Conservation (phyloP, 2,329 filamentous ascomycete genomes). For the Venturia asperata region DNA sequence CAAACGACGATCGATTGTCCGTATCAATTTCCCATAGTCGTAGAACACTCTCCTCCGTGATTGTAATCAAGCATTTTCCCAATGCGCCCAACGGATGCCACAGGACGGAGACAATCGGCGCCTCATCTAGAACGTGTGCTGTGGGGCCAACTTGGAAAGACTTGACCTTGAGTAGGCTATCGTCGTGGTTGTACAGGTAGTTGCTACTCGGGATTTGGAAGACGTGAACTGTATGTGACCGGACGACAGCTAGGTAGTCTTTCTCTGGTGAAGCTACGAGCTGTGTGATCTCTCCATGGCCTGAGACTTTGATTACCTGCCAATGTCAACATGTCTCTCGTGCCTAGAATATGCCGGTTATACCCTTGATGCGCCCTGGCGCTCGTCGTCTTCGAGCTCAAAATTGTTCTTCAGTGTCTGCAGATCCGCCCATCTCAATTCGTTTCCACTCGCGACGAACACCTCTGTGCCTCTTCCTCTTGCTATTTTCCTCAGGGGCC, state of each 20-base stretch:
- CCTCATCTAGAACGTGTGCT: constrained; percentile 79
- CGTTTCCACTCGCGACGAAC: constrained; percentile 80
- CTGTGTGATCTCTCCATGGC: constrained; percentile 77
- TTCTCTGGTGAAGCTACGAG: constrained; percentile 76
- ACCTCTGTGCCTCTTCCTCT: constrained; percentile 70
- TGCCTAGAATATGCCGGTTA: background rate
- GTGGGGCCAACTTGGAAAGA: constrained; percentile 89
- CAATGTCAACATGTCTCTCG: constrained; percentile 15
- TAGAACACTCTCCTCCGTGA: constrained; percentile 81
- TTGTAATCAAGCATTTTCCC: constrained; percentile 74
- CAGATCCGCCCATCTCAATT: constrained; percentile 87
- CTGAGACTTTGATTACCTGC: constrained; percentile 67
- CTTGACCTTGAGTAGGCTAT: constrained; percentile 68
- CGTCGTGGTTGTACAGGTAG: constrained; percentile 55
- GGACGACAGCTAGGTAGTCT: constrained; percentile 77
- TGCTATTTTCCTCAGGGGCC: constrained; percentile 59
- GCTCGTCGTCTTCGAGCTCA: constrained; percentile 6
- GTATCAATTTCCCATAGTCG: constrained; percentile 84
- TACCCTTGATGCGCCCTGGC: constrained; percentile 13
- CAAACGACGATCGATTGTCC: constrained; percentile 81
- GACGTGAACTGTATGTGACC: constrained; percentile 81
- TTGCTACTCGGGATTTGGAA: constrained; percentile 75
- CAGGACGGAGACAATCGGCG: constrained; percentile 69
- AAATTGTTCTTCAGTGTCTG: constrained; percentile 57
- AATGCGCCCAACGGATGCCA: constrained; percentile 91